Percentiles rank a stretch among this genome's conserved stretches.
Conservation (phyloP, 108 stramenopile species). For the Epipyxis sp. region DNA sequence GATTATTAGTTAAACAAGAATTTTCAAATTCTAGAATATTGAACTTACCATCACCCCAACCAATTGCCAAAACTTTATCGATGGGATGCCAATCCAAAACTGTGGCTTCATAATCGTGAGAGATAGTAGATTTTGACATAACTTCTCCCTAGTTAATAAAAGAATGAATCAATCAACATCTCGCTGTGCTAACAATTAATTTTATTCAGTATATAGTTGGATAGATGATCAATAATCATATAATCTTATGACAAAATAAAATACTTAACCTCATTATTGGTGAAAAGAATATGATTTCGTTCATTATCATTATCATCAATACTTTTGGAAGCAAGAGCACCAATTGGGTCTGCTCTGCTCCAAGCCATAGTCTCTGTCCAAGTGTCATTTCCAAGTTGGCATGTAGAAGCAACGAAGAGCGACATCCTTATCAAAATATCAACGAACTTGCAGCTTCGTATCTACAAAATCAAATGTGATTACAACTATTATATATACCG, state of each 20-base stretch:
- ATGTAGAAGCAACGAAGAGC: background rate
- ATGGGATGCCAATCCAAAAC: slow-evolving; percentile 30
- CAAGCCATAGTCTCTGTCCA: background rate
- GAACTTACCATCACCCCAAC: slow-evolving; percentile 31
- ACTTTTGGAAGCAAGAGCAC: background rate
- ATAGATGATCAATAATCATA: background rate
- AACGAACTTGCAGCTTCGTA: no score
- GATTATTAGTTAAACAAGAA: background rate
- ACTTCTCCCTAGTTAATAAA: slow-evolving; percentile 31
- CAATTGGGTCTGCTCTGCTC: background rate
- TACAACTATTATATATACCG: no score
- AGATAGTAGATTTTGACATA: background rate
- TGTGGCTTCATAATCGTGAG: background rate
- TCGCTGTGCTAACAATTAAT: no score
- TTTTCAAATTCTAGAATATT: background rate
- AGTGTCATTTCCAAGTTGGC: background rate
- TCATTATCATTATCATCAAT: slow-evolving; percentile 1
- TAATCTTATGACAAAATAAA: background rate
- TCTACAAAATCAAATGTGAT: no score
- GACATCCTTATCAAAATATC: no score
- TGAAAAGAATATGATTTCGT: background rate
- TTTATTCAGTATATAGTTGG: background rate
- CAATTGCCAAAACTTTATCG: slow-evolving; percentile 9
- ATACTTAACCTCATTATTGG: slow-evolving; percentile 10
- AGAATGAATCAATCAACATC: slow-evolving; percentile 35